These are phyloP conservation scores for Gremmenia infestans DNA, from an alignment of 2,329 filamentous ascomycete genomes.

Conservation along the genomic window DNA sequence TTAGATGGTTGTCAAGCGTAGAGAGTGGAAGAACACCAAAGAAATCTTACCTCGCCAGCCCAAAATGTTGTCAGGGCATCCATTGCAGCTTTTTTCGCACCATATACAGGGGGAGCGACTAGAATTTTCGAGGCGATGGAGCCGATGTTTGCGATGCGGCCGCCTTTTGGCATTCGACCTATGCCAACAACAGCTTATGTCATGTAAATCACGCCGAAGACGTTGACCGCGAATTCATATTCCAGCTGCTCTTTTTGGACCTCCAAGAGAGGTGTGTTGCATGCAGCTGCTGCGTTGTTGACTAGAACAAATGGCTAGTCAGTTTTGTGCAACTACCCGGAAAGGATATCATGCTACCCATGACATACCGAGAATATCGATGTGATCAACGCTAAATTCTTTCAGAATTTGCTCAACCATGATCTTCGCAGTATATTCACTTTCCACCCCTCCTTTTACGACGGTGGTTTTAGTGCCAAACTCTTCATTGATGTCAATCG, in stretches of 20 bases:
- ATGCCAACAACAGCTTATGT: constrained; percentile 27
- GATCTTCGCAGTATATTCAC: constrained; percentile 28
- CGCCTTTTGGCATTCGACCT: constrained; percentile 27
- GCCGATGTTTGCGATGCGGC: constrained; percentile 55
- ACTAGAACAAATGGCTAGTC: constrained; percentile 24
- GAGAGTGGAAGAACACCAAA: not conserved
- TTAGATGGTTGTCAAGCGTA: constrained; percentile 2
- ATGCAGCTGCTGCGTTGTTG: constrained; percentile 35
- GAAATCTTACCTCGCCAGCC: constrained; percentile 46
- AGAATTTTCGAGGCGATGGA: constrained; percentile 52
- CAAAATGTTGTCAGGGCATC: constrained; percentile 61
- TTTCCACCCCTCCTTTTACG: constrained; percentile 33
- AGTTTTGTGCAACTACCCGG: not conserved
- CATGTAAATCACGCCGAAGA: constrained; percentile 33
- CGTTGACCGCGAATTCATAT: constrained; percentile 31
- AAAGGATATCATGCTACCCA: not conserved
- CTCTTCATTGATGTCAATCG: constrained; percentile 10
- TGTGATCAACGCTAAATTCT: constrained; percentile 32
- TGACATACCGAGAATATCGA: constrained; percentile 38
- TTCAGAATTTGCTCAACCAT: constrained; percentile 35
- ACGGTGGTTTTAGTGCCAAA: constrained; percentile 18
- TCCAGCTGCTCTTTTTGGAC: constrained; percentile 26
- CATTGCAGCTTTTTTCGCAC: constrained; percentile 59
- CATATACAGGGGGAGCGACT: constrained; percentile 42
- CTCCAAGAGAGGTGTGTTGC: constrained; percentile 19